phyloP scores from a whole-genome alignment of 495 filamentous ascomycete species.

The Parathielavia appendiculata region DNA sequence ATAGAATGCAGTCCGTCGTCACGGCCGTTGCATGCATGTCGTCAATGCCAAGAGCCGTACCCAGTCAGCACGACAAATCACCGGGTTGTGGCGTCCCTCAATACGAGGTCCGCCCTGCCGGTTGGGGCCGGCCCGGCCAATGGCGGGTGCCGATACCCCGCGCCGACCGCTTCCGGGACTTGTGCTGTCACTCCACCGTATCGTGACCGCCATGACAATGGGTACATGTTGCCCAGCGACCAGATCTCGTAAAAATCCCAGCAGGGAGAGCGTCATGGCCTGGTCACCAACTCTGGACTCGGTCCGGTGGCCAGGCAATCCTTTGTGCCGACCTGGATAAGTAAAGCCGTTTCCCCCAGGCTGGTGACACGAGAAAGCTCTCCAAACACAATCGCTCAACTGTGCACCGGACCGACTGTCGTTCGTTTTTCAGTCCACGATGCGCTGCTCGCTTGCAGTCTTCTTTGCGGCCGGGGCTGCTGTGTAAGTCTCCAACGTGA shows the following conservation, averaged over 20 bases:
- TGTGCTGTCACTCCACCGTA: constrained; percentile 1
- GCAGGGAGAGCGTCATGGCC: not conserved
- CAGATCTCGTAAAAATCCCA: not conserved
- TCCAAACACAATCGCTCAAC: constrained; percentile 2
- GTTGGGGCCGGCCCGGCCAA: constrained; percentile 6
- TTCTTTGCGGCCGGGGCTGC: constrained; percentile 8
- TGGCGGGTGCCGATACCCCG: constrained; percentile 4
- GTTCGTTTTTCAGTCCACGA: constrained; percentile 8
- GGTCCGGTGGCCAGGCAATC: not conserved
- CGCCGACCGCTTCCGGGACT: constrained; percentile 7
- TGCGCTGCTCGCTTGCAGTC: constrained; percentile 7
- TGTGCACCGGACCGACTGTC: not conserved
- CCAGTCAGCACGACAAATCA: not conserved
- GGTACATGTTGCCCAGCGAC: not conserved
- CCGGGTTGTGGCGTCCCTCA: constrained; percentile 1
- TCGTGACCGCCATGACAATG: not conserved
- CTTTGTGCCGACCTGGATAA: not conserved
- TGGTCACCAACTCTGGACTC: not conserved
- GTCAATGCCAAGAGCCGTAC: constrained; percentile 5
- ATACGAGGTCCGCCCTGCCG: constrained; percentile 14
- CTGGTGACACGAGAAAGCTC: not conserved
- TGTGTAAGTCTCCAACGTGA: constrained; percentile 6
- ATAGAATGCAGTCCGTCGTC: not conserved
- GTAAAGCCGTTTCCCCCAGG: not conserved
- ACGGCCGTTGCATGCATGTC: constrained; percentile 10